Base-by-base conservation (phyloP, 2,329 filamentous ascomycete genomes). In the Cephalotrichum gorgonifer region DNA sequence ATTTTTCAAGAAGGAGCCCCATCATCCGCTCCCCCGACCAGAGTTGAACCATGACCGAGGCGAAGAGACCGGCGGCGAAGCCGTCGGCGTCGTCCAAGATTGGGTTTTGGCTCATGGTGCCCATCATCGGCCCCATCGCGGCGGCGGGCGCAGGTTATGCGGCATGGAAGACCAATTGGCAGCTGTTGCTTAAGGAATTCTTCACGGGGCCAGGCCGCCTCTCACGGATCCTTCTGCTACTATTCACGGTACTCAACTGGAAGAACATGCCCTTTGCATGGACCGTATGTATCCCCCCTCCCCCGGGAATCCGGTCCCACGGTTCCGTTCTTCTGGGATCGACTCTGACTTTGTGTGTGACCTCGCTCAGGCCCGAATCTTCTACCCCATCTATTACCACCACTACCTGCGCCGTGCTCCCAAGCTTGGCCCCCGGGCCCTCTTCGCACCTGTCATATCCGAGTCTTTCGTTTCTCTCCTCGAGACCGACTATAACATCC, bases 401-500 rank as follows among this genome's bases (percentile, higher is more conserved):
- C 64, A 75, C 54, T 62, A 76, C 50, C 59, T 75, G 50, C 73
- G 71, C 54, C 70, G 71, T 43, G 65, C 68, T 49, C 69, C 68
- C 51, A 64, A 64, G 22, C 73, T 77, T 53, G 69, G 71, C 43
- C 76, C 81, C 2, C 73, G 80, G 52, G 78, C 83, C 38, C 77
- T 93, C 55, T 93, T 91, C 70, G 77, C 81, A 44, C 83, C 86
- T 44, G 68, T 85, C 47, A 80, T 86, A 51, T 80, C 83, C 15
- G 70, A 73, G 35, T 79, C 83, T 6, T 79, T 81, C 59, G 78
- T 84, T 14, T 78, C 86, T 1, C 67, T 86, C 48, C 75, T 86
- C 56, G 88, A 95, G 67, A 88, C 83, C 58, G 90, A 95, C 68
- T 88, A 89, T 70, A 91, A 93, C 68, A 61, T 88, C 41, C 86